Evolutionary conservation across 306 rosid genomes (phyloP).

Genomic region (Vigna reflexopilosa): DNA sequence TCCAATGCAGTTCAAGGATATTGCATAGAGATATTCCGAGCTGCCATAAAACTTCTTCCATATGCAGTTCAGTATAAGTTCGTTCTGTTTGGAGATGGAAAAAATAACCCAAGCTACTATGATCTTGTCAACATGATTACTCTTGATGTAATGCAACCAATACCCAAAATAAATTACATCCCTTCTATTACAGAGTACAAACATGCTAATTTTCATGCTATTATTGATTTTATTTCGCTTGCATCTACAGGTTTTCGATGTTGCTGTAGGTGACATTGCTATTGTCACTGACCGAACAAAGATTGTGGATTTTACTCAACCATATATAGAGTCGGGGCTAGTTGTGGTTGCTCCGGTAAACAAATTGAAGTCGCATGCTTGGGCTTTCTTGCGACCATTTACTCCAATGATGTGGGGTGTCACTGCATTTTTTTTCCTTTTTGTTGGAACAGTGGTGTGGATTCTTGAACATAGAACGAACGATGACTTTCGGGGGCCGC

Average conservation of each 20-base stretch:
- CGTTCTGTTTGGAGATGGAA: slow-evolving; percentile 68
- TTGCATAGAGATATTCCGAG: slow-evolving; percentile 74
- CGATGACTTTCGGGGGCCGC: slow-evolving; percentile 84
- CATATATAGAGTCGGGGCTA: slow-evolving; percentile 80
- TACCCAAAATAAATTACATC: background rate
- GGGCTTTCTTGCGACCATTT: slow-evolving; percentile 84
- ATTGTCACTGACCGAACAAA: slow-evolving; percentile 74
- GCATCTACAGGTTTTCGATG: slow-evolving; percentile 64
- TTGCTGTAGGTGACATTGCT: slow-evolving; percentile 81
- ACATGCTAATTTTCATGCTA: slow-evolving; percentile 1
- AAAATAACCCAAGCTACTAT: slow-evolving; percentile 57
- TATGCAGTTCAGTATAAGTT: slow-evolving; percentile 67
- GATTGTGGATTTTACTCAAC: slow-evolving; percentile 85
- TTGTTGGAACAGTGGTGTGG: slow-evolving; percentile 82
- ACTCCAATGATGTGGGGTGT: slow-evolving; percentile 68
- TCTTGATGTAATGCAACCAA: slow-evolving; percentile 70
- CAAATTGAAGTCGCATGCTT: slow-evolving; percentile 58
- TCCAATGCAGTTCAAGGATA: slow-evolving; percentile 62
- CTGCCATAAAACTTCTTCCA: slow-evolving; percentile 72
- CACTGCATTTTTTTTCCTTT: slow-evolving; percentile 63
- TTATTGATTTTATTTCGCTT: slow-evolving; percentile 26
- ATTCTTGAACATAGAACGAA: slow-evolving; percentile 79
- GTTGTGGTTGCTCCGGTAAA: slow-evolving; percentile 72
- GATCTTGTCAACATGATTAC: slow-evolving; percentile 68
- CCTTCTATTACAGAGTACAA: background rate